phyloP scores from a whole-genome alignment of 1,139 yeast genomes.

The Debaryomyces nepalensis region DNA sequence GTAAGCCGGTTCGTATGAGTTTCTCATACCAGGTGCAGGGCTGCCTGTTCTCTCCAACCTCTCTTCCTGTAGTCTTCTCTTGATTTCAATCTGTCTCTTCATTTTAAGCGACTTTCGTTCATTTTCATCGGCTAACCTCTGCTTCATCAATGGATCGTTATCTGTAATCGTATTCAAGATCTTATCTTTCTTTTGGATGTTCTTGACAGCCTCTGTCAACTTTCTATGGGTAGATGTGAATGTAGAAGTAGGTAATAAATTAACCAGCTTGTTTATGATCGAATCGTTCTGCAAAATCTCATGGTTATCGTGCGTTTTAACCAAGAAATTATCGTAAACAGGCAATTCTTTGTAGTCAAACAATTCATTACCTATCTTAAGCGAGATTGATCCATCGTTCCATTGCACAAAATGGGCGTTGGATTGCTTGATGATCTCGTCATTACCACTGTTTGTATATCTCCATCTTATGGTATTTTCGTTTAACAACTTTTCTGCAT shows the following conservation, averaged over 20 bases:
- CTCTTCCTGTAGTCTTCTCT: conserved; percentile 54
- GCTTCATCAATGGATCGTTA: conserved; percentile 86
- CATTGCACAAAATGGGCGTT: conserved; percentile 90
- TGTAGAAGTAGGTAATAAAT: conserved; percentile 87
- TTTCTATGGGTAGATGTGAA: conserved; percentile 79
- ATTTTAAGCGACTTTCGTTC: conserved; percentile 73
- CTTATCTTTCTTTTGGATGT: conserved; percentile 62
- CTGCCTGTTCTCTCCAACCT: conserved; percentile 37
- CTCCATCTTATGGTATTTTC: conserved; percentile 94
- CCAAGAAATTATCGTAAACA: conserved; percentile 73
- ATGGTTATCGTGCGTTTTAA: conserved; percentile 71
- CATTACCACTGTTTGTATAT: conserved; percentile 69
- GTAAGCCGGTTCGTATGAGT: conserved; percentile 40
- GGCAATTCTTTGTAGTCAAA: conserved; percentile 76
- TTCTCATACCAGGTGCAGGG: conserved; percentile 27
- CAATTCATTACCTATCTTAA: conserved; percentile 85
- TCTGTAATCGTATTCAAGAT: conserved; percentile 71
- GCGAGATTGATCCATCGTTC: conserved; percentile 89
- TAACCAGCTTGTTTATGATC: conserved; percentile 58
- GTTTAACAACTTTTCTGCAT: conserved; percentile 59
- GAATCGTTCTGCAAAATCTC: conserved; percentile 68
- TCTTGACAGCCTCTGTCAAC: conserved; percentile 76
- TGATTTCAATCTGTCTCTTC: conserved; percentile 66
- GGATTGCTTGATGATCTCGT: conserved; percentile 75
- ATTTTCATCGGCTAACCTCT: conserved; percentile 78